Percentiles rank a stretch among this genome's conserved stretches.
Evolutionary conservation across 73 alveolate species (phyloP).

Genomic region (Urostyla sp.): DNA sequence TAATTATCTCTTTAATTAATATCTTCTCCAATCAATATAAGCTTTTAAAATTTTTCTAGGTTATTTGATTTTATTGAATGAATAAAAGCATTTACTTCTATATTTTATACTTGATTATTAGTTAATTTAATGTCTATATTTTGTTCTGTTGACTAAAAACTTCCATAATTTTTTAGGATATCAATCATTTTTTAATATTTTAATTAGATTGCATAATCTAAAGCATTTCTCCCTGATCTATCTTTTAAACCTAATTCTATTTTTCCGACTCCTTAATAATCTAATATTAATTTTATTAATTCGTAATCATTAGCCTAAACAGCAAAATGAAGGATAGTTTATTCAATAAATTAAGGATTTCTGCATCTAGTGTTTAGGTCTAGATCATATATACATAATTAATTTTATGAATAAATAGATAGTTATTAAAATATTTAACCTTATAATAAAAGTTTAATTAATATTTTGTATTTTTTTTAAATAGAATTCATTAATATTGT

Average conservation of each 20-base stretch:
- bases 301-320: conserved; percentile 50
- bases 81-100: not conserved
- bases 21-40: not conserved
- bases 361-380: conserved; percentile 12
- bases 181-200: conserved; percentile 14
- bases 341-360: not conserved
- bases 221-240: conserved; percentile 18
- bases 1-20: conserved; percentile 1
- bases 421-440: too few relatives aligned
- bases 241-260: conserved; percentile 30
- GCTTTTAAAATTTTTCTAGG: not conserved
- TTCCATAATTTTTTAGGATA: not conserved
- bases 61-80: not conserved
- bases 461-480: not conserved
- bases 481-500: conserved; percentile 29
- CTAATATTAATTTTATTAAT: not conserved
- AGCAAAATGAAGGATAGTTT: conserved; percentile 47
- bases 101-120: not conserved
- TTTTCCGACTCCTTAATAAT: conserved; percentile 20
- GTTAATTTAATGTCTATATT: not conserved
- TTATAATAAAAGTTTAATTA: not conserved
- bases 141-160: not conserved
- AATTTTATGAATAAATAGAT: too few relatives aligned
- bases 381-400: too few relatives aligned
- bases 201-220: conserved; percentile 1